These are phyloP conservation scores for Limtongozyma cylindracea DNA, from an alignment of 805 yeast species.

Conservation along the genomic window DNA sequence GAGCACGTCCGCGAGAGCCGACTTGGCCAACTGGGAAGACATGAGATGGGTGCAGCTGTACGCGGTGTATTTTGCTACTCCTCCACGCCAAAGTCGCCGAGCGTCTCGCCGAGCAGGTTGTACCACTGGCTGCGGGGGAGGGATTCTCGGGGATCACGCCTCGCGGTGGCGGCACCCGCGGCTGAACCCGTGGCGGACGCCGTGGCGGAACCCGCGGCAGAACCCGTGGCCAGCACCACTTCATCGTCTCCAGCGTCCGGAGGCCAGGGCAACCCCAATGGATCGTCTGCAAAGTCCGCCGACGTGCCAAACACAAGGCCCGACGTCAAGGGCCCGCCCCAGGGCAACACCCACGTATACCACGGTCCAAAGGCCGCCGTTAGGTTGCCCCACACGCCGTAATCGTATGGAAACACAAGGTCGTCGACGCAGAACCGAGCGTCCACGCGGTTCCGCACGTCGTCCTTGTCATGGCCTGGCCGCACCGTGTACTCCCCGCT, in stretches of 20 bases:
- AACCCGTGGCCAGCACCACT: too few relatives aligned
- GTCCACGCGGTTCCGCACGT: conserved; percentile 6
- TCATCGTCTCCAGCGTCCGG: conserved; percentile 50
- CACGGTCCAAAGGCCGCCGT: conserved; percentile 31
- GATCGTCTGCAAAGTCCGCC: conserved; percentile 37
- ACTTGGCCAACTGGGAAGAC: too few relatives aligned
- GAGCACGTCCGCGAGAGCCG: too few relatives aligned
- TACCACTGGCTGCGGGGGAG: conserved; percentile 28
- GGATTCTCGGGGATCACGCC: conserved; percentile 12
- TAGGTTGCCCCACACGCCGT: conserved; percentile 31
- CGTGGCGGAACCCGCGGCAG: conserved; percentile 2
- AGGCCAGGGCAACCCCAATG: conserved; percentile 72
- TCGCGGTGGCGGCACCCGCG: conserved; percentile 6
- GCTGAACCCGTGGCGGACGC: conserved; percentile 2
- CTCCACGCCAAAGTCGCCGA: conserved; percentile 80
- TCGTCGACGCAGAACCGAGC: conserved; percentile 27
- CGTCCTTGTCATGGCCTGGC: conserved; percentile 1
- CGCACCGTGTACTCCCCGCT: conserved; percentile 3
- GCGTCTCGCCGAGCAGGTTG: conserved; percentile 62
- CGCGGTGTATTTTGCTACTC: conserved; percentile 8
- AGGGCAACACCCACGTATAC: conserved; percentile 46
- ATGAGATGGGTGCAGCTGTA: too few relatives aligned
- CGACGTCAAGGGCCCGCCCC: conserved; percentile 31
- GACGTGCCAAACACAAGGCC: conserved; percentile 30
- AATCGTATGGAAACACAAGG: conserved; percentile 66